phyloP scores from a whole-genome alignment of 768 basidiomycete genomes.

The Lepiota brunneoincarnata region DNA sequence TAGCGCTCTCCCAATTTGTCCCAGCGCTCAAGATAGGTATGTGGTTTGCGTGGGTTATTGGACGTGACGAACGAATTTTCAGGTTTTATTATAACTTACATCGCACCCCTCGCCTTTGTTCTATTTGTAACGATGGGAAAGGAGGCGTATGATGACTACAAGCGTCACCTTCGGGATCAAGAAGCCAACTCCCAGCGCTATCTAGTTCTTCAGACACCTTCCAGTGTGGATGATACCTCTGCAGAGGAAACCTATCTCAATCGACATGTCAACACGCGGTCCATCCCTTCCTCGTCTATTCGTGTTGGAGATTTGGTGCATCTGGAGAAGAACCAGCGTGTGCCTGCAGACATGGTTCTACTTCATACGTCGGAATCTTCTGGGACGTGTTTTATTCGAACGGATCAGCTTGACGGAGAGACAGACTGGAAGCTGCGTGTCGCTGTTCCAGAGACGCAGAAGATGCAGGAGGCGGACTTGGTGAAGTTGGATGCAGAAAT shows the following conservation, averaged over 20 bases:
- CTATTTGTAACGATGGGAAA: slow-evolving; percentile 96
- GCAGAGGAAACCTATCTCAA: slow-evolving; percentile 41
- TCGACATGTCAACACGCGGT: slow-evolving; percentile 56
- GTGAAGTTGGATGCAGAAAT: slow-evolving; percentile 84
- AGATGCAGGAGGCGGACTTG: slow-evolving; percentile 48
- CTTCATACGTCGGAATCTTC: slow-evolving; percentile 84
- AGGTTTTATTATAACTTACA: slow-evolving; percentile 96
- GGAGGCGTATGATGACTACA: slow-evolving; percentile 98
- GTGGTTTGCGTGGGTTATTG: slow-evolving; percentile 19
- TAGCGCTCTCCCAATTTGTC: slow-evolving; percentile 93
- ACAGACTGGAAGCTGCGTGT: slow-evolving; percentile 98
- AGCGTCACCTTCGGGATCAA: slow-evolving; percentile 85
- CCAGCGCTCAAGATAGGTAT: slow-evolving; percentile 94
- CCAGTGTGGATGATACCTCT: slow-evolving; percentile 29
- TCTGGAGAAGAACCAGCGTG: slow-evolving; percentile 95
- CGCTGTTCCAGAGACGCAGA: slow-evolving; percentile 82
- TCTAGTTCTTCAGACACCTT: slow-evolving; percentile 66
- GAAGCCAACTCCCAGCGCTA: slow-evolving; percentile 96
- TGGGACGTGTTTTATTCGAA: slow-evolving; percentile 96
- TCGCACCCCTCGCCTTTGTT: slow-evolving; percentile 95
- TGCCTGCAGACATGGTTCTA: slow-evolving; percentile 91
- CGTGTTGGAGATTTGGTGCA: slow-evolving; percentile 89
- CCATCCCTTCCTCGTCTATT: slow-evolving; percentile 84
- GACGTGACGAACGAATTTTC: slow-evolving; percentile 6
- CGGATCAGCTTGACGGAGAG: slow-evolving; percentile 97